phyloP scores from a whole-genome alignment of 148 eudicot species.

The Pharnaceum exiguum region DNA sequence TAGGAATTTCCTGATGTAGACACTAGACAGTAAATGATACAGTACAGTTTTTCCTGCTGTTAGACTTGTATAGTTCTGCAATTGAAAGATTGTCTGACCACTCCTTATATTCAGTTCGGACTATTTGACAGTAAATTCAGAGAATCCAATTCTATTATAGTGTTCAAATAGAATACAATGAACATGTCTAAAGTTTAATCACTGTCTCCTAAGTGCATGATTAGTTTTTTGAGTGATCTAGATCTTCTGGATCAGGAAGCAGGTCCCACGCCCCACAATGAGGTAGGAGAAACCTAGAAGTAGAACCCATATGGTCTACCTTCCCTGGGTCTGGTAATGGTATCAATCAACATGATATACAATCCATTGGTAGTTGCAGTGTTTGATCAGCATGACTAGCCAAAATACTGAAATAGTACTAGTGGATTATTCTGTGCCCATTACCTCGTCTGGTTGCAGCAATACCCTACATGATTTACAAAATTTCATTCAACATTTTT shows the following conservation, averaged over 20 bases:
- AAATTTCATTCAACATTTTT: background rate
- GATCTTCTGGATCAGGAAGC: background rate
- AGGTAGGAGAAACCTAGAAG: background rate
- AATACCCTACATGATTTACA: background rate
- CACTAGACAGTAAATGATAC: too few relatives aligned
- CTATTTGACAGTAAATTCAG: too few relatives aligned
- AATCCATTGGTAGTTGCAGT: slow-evolving; percentile 15
- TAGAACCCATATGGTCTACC: background rate
- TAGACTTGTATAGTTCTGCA: too few relatives aligned
- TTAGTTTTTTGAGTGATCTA: slow-evolving; percentile 19
- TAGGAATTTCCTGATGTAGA: too few relatives aligned
- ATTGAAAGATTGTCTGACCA: too few relatives aligned
- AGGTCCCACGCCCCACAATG: slow-evolving; percentile 1
- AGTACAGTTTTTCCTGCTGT: too few relatives aligned
- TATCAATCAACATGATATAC: slow-evolving; percentile 20
- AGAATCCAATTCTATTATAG: too few relatives aligned
- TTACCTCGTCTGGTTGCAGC: background rate
- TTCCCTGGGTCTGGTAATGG: too few relatives aligned
- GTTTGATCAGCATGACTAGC: slow-evolving; percentile 9
- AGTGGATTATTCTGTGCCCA: background rate
- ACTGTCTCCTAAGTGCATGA: slow-evolving; percentile 8
- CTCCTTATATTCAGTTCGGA: too few relatives aligned
- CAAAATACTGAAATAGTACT: background rate
- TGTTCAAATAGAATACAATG: background rate
- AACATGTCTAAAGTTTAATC: slow-evolving; percentile 4